Evolutionary conservation across 306 rosid species (phyloP).

Genomic region (Begonia fuchsioides): DNA sequence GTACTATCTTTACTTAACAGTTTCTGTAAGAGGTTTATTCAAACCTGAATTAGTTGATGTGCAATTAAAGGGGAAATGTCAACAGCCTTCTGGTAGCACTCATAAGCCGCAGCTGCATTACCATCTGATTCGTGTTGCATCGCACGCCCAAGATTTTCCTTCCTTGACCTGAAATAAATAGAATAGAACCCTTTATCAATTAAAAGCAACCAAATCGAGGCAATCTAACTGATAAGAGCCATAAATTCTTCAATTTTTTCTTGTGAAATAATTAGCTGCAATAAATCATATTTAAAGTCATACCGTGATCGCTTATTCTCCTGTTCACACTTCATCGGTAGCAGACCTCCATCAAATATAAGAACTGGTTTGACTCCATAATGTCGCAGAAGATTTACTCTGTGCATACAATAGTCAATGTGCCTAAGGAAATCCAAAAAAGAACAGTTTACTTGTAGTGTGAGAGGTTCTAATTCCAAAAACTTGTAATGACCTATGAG

Average conservation of each 20-base stretch:
- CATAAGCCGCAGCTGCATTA: slow-evolving; percentile 71
- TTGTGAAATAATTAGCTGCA: neutral
- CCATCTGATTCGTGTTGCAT: slow-evolving; percentile 61
- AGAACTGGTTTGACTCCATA: slow-evolving; percentile 70
- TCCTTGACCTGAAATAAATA: slow-evolving; percentile 42
- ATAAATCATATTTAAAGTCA: slow-evolving; percentile 1
- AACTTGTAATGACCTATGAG: too few relatives aligned
- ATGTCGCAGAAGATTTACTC: slow-evolving; percentile 73
- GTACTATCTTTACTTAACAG: neutral
- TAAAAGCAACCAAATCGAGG: too few relatives aligned
- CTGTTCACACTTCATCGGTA: slow-evolving; percentile 88
- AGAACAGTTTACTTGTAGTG: neutral
- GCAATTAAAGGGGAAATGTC: slow-evolving; percentile 86
- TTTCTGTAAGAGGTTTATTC: neutral
- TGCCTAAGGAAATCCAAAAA: slow-evolving; percentile 37
- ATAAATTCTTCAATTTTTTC: too few relatives aligned
- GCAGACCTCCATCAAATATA: slow-evolving; percentile 87
- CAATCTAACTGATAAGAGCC: too few relatives aligned
- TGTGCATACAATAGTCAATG: slow-evolving; percentile 84
- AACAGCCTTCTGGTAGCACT: slow-evolving; percentile 94
- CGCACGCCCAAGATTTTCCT: slow-evolving; percentile 79
- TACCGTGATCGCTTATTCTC: slow-evolving; percentile 91
- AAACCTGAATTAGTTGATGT: slow-evolving; percentile 57
- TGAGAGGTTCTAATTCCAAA: too few relatives aligned
- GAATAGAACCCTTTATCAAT: neutral